Conservation (phyloP, 2,329 filamentous ascomycete genomes). For the Beauveria pseudobassiana region DNA sequence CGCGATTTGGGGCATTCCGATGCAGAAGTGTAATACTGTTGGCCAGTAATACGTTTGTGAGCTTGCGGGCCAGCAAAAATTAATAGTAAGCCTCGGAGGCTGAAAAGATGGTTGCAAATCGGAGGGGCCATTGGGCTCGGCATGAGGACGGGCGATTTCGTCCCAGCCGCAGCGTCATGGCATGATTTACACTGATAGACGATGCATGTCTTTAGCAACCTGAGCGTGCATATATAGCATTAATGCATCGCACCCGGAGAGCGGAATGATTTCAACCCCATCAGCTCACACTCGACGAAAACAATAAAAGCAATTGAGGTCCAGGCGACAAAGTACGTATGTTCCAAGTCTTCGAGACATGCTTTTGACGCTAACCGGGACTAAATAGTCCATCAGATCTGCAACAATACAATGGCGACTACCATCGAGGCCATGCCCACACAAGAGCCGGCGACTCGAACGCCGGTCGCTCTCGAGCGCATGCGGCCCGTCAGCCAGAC, state of each 20-base stretch:
- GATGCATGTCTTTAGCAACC: not conserved
- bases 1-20: not conserved
- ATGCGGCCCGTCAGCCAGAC: constrained; percentile 13
- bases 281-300: no score
- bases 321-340: no score
- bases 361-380: no score
- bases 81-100: not conserved
- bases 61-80: not conserved
- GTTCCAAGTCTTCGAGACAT: no score
- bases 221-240: not conserved
- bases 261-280: no score
- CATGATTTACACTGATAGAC: not conserved
- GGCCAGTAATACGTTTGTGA: not conserved
- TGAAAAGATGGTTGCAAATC: not conserved
- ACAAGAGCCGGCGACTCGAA: not conserved
- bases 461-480: not conserved
- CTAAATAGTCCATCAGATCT: no score
- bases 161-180: not conserved
- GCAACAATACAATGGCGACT: not conserved
- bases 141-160: not conserved
- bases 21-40: not conserved
- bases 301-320: no score
- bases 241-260: not conserved
- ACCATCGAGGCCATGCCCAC: not conserved
- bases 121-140: not conserved